Percentiles rank a stretch among this genome's conserved stretches.
Evolutionary conservation across 1,284 basidiomycete species (phyloP).

Genomic region (Wolfiporia cocos): DNA sequence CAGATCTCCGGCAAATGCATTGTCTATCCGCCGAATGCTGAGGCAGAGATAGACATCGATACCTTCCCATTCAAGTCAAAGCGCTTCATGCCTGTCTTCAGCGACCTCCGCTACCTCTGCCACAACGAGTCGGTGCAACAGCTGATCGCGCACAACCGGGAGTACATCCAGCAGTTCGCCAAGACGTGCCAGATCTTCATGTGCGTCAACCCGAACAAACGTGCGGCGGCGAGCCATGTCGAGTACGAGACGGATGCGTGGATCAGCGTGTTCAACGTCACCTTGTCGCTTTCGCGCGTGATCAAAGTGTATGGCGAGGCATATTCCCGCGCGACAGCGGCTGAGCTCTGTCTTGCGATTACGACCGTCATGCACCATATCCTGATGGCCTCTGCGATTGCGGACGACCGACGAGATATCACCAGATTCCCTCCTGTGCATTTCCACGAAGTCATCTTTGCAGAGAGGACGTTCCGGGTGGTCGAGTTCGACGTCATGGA

Average conservation of each 20-base stretch:
- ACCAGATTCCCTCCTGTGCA: conserved; percentile 53
- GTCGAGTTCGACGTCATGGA: conserved; percentile 76
- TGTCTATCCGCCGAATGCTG: conserved; percentile 39
- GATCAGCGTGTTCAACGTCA: conserved; percentile 92
- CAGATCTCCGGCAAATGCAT: conserved; percentile 70
- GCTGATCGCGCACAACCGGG: conserved; percentile 61
- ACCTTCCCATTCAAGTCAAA: conserved; percentile 87
- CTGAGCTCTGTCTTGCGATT: conserved; percentile 66
- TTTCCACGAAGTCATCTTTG: conserved; percentile 65
- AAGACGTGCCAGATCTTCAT: conserved; percentile 83
- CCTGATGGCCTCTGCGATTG: conserved; percentile 61
- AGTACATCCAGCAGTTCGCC: conserved; percentile 52
- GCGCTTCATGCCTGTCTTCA: conserved; percentile 88
- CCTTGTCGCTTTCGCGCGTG: conserved; percentile 80
- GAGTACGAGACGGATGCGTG: conserved; percentile 94
- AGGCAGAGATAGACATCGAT: conserved; percentile 66
- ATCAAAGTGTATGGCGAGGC: conserved; percentile 87
- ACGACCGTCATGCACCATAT: conserved; percentile 69
- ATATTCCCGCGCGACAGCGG: conserved; percentile 50
- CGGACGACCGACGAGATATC: conserved; percentile 60
- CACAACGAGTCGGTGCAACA: conserved; percentile 74
- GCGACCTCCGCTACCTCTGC: conserved; percentile 75
- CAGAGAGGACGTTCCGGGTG: conserved; percentile 50
- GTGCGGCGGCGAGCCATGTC: conserved; percentile 78
- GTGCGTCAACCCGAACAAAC: conserved; percentile 84